Evolutionary conservation across 352 stramenopile genomes (phyloP), one percentile per base, ranked within the genome.

Genomic region (Phytophthora cryptogea): DNA sequence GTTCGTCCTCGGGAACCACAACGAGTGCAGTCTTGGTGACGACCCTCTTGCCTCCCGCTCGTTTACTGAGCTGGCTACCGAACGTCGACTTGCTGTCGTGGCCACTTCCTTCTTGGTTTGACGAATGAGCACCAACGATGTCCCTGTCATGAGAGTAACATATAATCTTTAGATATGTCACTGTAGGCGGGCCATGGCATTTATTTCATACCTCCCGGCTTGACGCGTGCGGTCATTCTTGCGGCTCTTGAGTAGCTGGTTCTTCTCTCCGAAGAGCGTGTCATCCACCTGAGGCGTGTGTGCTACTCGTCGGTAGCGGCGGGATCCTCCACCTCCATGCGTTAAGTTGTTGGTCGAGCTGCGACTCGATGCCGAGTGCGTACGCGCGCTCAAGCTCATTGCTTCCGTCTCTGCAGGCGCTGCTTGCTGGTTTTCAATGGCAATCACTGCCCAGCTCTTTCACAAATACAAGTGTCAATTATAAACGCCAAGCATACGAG

Each of bases 251-350:
- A 49, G 62, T 32, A 75, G 52, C 23, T 76, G 71, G 27, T 74
- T 76, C 58, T 80, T 78, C 36, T 70, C 72, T 28, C 81, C 82
- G 63, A 91, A 93, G 7, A 93, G 73, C 50, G 71, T 88, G 59
- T 93, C 81, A 55, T 90, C 84, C 16, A 90, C 79, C 60, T 89
- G 79, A 0, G 68, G 74, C 3, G 68, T 73, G 37, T 88, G 68
- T 14, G 79, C 73, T 27, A 91, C 66, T 6, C 82, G 82, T 5
- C 82, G 76, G 49, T 91, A 91, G 16, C 79, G 77, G 16, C 78
- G 71, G 42, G 68, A 75, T 5, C 59, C 65, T 33, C 53, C 40
- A 1, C 61, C 51, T 6, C 53, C 51, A 50, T 59, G 32, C 37
- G 14, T 42, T 28, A 55, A 10, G 26, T 60, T 64, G 36, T 54